Evolutionary conservation across 2,329 filamentous ascomycete species (phyloP).

Genomic region (Orbilia oligospora): DNA sequence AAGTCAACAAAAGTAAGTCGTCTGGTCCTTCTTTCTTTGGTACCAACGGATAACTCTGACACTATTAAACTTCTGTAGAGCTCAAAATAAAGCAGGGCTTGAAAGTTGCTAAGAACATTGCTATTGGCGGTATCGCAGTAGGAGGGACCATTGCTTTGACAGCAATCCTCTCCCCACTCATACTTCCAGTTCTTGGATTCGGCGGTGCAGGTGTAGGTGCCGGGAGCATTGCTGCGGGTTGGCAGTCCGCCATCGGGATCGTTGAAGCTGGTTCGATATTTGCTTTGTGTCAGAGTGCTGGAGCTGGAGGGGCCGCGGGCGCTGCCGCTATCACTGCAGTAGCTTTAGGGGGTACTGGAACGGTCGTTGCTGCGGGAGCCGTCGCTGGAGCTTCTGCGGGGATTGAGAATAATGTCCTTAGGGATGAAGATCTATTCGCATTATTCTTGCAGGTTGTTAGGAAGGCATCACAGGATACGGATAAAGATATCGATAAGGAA

Average conservation of each 20-base stretch:
- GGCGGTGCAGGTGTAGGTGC: conserved; percentile 32
- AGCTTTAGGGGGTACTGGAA: conserved; percentile 1
- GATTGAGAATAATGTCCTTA: background rate
- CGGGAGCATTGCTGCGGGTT: conserved; percentile 30
- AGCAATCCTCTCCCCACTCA: conserved; percentile 12
- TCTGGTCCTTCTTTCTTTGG: background rate
- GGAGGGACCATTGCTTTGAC: conserved; percentile 4
- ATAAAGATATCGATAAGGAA: background rate
- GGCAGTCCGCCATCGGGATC: conserved; percentile 32
- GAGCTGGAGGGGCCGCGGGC: conserved; percentile 43
- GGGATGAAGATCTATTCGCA: conserved; percentile 35
- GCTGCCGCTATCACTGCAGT: conserved; percentile 25
- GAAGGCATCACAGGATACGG: background rate
- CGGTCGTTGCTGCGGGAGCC: conserved; percentile 18
- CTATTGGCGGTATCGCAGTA: background rate
- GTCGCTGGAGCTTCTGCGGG: conserved; percentile 14
- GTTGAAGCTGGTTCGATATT: conserved; percentile 46
- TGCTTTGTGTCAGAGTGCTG: conserved; percentile 43
- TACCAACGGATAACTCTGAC: background rate
- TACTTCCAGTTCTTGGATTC: conserved; percentile 39
- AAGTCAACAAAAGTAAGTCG: conserved; percentile 25
- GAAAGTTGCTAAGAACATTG: conserved; percentile 20
- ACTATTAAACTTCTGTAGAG: background rate
- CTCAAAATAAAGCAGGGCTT: conserved; percentile 22
- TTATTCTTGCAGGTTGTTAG: conserved; percentile 37